Evolutionary conservation across 495 filamentous ascomycete genomes (phyloP), one percentile per base, ranked within the genome.

Genomic region (Talaromyces nanjingensis): DNA sequence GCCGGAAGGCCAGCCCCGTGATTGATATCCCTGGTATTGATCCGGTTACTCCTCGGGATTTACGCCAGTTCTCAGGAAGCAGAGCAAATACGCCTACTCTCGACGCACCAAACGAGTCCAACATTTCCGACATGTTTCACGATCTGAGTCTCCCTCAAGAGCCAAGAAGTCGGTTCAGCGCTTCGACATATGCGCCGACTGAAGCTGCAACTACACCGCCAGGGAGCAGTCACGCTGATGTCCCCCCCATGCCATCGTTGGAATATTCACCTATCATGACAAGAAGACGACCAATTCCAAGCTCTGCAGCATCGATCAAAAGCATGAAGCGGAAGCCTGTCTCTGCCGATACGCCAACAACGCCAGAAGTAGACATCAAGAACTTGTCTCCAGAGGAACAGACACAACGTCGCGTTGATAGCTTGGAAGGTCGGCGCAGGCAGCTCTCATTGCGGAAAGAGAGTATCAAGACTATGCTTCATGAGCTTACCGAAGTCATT

Each of bases 401-500:
- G 45, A 77, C 83, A 1, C 75, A 81, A 12, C 85, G 87, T 71
- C 87, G 87, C 22, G 81, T 94, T 56, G 78, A 84, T 34, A 76
- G 83, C 42, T 80, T 94, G 18, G 83, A 92, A 72, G 84, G 87
- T 0, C 84, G 84, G 67, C 80, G 87, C 53, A 82, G 86, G 24
- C 81, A 85, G 39, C 81, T 96, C 8, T 79, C 74, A 2, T 82
- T 86, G 65, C 86, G 89, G 34, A 85, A 87, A 60, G 75, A 80
- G 62, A 94, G 91, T 72, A 80, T 96, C 64, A 80, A 86, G 67
- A 87, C 82, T 1, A 83, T 88, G 47, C 87, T 93, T 66, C 76
- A 84, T 64, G 87, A 91, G 73, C 84, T 92, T 78, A 91, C 85
- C 31, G 75, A 81, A 60, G 79, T 79, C 45, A 79, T 86, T 25